Evolutionary conservation across 805 yeast genomes (phyloP), one percentile per base, ranked within the genome.

Genomic region (Ogataea parapolymorpha): DNA sequence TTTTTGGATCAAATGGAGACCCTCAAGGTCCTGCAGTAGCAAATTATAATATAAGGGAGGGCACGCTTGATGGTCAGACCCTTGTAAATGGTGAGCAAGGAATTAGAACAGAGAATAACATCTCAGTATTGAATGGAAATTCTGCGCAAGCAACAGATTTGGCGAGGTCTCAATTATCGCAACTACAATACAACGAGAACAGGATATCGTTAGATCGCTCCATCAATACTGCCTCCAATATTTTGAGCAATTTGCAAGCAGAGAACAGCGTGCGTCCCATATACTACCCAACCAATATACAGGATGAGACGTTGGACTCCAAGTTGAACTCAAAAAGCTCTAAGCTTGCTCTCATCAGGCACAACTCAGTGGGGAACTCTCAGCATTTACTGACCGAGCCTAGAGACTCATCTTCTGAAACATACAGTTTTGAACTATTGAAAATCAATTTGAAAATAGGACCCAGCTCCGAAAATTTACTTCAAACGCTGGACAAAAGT

Each of bases 161-260:
- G 7, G 55, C 46, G 1, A 39, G 45, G 33, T 68, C 82, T 1
- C 82, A 88, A 38, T 59, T 83, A 24, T 78, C 80, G 44, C 96
- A 90, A 56, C 64, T 83, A 42, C 84, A 78, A 46, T 91, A 85
- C 59, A 87, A 87, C 56, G 80, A 82, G 51, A 81, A 82, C 65
- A 74, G 84, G 41, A 66, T 78, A 0, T 72, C 82, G 1, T 66
- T 90, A 41, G 82, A 79, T 44, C 67, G 85, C 37, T 71, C 82
- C 1, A 80, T 85, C 42, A 65, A 71, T 45, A 68, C 74, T 23
- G 74, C 82, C 1, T 64, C 72, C 11, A 74, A 71, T 27, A 54
- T 82, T 20, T 55, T 85, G 35, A 55, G 61, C 15, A 77, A 79
- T 15, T 60, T 85, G 13, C 68, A 71, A 15, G 51, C 45, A 2